Evolutionary conservation across 1,284 basidiomycete genomes (phyloP), one percentile per base, ranked within the genome.

Genomic region (Microstroma glucosiphilum): DNA sequence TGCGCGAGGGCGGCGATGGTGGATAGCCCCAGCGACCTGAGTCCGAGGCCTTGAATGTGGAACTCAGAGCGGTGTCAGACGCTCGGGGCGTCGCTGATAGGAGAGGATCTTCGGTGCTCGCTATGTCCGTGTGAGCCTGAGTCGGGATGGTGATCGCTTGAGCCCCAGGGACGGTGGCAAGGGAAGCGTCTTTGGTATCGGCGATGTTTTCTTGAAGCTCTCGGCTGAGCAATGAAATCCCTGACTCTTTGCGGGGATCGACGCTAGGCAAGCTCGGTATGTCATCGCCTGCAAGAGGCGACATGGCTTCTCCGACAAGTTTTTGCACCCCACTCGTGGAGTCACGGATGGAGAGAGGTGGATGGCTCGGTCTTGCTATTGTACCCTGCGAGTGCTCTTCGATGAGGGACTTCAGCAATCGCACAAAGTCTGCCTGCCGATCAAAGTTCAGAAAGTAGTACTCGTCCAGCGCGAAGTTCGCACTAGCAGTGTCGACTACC

Each of bases 401-500:
- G 23, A 54, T 54, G 51, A 54, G 13, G 7, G 21, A 15, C 19
- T 42, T 40, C 9, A 59, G 37, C 19, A n/a, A 1, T 19, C 19
- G 13, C 21, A 59, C 41, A 42, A 72, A 73, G 17, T 57, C 62
- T 9, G 48, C 53, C 4, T 63, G 67, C 49, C 66, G 63, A 42
- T 61, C 53, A n/a, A 74, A 64, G 37, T 75, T 67, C 11, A 71
- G 56, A 55, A 75, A 75, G 60, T 68, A 70, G 60, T 72, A 75
- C 41, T 75, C 72, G 56, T 73, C 71, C 40, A 73, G 57, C 12
- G 72, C 66, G 43, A 73, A 73, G 43, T 73, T 71, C n/a, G 62
- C 60, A 15, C 57, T 62, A 55, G 67, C 68, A 17, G 41, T 19
- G 43, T 73, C 69, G 49, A 73, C 64, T 9, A 73, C 71, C 25